These are phyloP conservation scores for Pueraria montana DNA, from an alignment of 306 rosid species.

Conservation along the genomic window DNA sequence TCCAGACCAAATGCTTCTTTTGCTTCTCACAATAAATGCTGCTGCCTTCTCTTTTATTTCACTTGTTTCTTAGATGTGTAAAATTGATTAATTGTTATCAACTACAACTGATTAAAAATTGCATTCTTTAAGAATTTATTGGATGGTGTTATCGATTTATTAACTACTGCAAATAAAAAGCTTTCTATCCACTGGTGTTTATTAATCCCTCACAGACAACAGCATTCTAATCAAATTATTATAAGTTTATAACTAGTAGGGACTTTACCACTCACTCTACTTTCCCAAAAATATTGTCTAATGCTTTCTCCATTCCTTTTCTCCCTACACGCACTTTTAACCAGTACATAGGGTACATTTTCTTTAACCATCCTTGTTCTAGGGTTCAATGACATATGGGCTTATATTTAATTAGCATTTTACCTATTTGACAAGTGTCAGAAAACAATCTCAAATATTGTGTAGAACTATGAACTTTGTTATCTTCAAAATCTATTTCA, in stretches of 20 bases:
- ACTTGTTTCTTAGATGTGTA: neutral
- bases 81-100: neutral
- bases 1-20: neutral
- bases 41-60: neutral
- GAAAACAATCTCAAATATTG: constrained; percentile 25
- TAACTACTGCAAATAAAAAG: neutral
- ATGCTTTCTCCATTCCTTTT: neutral
- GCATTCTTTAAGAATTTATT: neutral
- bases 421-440: constrained; percentile 5
- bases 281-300: neutral
- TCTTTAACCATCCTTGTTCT: constrained; percentile 28
- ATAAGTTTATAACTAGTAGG: neutral
- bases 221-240: neutral
- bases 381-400: constrained; percentile 11
- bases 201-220: neutral
- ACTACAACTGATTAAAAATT: neutral
- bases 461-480: constrained; percentile 7
- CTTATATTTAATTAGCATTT: constrained; percentile 8
- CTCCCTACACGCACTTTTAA: neutral
- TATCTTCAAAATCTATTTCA: constrained; percentile 25
- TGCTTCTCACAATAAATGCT: neutral
- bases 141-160: neutral
- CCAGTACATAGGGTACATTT: constrained; percentile 25
- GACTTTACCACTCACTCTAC: neutral
- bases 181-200: neutral